A percentile compares a stretch with the other conserved stretches of the same genome.
These are phyloP conservation scores for Globisporangium irregulare DNA, from an alignment of 352 stramenopile genomes.

Conservation along the genomic window DNA sequence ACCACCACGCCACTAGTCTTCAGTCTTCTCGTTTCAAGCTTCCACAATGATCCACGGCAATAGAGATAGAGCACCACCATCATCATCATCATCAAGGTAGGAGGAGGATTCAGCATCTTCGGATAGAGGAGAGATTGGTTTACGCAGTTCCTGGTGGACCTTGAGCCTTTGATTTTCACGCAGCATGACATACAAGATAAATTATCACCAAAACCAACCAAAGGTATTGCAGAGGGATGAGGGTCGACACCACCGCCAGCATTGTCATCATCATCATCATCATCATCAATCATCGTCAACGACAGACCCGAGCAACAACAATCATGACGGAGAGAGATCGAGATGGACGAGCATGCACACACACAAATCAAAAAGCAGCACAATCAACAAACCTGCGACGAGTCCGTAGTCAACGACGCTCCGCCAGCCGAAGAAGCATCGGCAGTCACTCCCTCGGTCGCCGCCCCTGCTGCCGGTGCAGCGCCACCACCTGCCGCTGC, in stretches of 20 bases:
- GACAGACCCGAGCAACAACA: slow-evolving; percentile 11
- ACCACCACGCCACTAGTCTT: slow-evolving; percentile 1
- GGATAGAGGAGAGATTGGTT: slow-evolving; percentile 9
- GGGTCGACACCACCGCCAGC: slow-evolving; percentile 16
- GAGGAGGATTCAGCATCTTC: slow-evolving; percentile 13
- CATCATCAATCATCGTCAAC: slow-evolving; percentile 15
- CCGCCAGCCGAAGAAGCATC: slow-evolving; percentile 15
- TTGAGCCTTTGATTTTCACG: slow-evolving; percentile 43
- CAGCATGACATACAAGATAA: slow-evolving; percentile 30
- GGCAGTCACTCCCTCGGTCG: slow-evolving; percentile 16
- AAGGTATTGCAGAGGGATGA: slow-evolving; percentile 24
- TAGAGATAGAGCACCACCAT: slow-evolving; percentile 13
- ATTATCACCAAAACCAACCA: slow-evolving; percentile 20
- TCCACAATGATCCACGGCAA: slow-evolving; percentile 9
- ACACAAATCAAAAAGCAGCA: slow-evolving; percentile 29
- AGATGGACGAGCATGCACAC: slow-evolving; percentile 10
- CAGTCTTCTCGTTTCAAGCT: slow-evolving; percentile 11
- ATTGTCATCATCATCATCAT: slow-evolving; percentile 27
- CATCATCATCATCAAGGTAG: slow-evolving; percentile 18
- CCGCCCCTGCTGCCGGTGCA: slow-evolving; percentile 7
- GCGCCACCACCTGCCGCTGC: slow-evolving; percentile 24
- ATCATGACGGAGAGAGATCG: slow-evolving; percentile 19
- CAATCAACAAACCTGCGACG: slow-evolving; percentile 65
- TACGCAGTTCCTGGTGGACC: slow-evolving; percentile 63
- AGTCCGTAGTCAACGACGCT: slow-evolving; percentile 18